Conservation (phyloP, 768 basidiomycete species). For the Strobilomyces dryophilus region DNA sequence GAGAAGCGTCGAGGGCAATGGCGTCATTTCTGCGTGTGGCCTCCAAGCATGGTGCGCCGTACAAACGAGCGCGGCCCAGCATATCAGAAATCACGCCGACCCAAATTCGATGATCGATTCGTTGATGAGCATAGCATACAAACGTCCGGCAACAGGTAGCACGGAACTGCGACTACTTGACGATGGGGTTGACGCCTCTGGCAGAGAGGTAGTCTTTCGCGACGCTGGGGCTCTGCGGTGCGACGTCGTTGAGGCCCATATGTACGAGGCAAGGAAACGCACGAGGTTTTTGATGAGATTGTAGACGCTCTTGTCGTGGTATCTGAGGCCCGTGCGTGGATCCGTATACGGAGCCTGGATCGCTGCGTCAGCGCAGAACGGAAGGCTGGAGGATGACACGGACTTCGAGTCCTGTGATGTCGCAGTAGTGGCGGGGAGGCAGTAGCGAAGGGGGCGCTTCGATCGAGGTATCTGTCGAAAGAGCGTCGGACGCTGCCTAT, state of each 20-base stretch:
- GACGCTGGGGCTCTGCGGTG: slow-evolving; percentile 48
- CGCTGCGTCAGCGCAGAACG: neutral
- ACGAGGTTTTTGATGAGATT: slow-evolving; percentile 76
- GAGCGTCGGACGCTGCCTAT: neutral
- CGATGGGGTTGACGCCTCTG: slow-evolving; percentile 47
- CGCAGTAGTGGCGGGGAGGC: slow-evolving; percentile 75
- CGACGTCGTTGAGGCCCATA: neutral
- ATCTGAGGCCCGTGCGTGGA: slow-evolving; percentile 73
- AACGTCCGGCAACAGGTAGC: neutral
- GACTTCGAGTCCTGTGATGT: slow-evolving; percentile 83
- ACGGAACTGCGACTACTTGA: slow-evolving; percentile 29
- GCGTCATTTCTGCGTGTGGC: too few species aligned
- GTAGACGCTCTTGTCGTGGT: slow-evolving; percentile 85
- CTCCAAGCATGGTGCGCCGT: too few species aligned
- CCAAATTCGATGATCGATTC: neutral
- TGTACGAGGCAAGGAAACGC: slow-evolving; percentile 6
- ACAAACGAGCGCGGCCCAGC: too few species aligned
- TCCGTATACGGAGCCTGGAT: slow-evolving; percentile 74
- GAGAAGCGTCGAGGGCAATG: too few species aligned
- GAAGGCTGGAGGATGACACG: neutral
- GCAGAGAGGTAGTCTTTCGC: slow-evolving; percentile 75
- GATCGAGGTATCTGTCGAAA: slow-evolving; percentile 61
- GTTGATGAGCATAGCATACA: neutral
- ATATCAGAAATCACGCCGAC: too few species aligned
- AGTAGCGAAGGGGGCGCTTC: slow-evolving; percentile 82